These are phyloP conservation scores for Alternaria brassicae DNA, from an alignment of 2,329 filamentous ascomycete species.

Conservation along the genomic window DNA sequence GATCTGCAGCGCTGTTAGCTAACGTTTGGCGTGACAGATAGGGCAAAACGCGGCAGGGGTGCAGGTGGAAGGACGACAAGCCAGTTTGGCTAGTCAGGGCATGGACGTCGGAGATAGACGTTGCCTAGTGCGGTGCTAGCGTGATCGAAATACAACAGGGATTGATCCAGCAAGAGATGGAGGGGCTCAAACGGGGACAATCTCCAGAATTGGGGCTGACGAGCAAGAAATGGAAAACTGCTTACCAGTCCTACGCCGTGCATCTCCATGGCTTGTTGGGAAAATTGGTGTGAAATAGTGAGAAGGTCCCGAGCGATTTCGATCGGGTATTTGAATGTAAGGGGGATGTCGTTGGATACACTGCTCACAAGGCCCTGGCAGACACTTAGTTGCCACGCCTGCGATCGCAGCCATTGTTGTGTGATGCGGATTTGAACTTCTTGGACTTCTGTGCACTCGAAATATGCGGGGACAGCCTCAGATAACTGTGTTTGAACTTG, in stretches of 20 bases:
- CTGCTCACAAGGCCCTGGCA: constrained; percentile 69
- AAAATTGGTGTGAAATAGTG: constrained; percentile 72
- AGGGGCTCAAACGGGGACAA: constrained; percentile 26
- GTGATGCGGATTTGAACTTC: constrained; percentile 73
- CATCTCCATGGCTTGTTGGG: constrained; percentile 74
- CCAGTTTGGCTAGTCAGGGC: constrained; percentile 26
- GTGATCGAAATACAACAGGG: constrained; percentile 31
- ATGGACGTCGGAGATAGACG: constrained; percentile 39
- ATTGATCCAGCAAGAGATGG: constrained; percentile 24
- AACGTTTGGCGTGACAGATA: constrained; percentile 22
- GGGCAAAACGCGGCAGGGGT: constrained; percentile 24
- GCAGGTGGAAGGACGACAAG: constrained; percentile 23
- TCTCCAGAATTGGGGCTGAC: constrained; percentile 17
- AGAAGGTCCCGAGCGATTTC: constrained; percentile 67
- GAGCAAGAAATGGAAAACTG: constrained; percentile 27
- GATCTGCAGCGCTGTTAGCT: constrained; percentile 59
- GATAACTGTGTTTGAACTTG: constrained; percentile 60
- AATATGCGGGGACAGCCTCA: constrained; percentile 62
- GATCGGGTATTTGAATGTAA: constrained; percentile 68
- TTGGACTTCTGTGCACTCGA: constrained; percentile 68
- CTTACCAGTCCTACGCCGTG: constrained; percentile 76
- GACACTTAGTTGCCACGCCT: constrained; percentile 76
- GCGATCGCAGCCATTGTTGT: constrained; percentile 73
- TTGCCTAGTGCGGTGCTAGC: constrained; percentile 34
- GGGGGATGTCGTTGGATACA: constrained; percentile 63